Base-by-base conservation (phyloP, 176 grass and related monocot species). In the Oryza glaberrima region DNA sequence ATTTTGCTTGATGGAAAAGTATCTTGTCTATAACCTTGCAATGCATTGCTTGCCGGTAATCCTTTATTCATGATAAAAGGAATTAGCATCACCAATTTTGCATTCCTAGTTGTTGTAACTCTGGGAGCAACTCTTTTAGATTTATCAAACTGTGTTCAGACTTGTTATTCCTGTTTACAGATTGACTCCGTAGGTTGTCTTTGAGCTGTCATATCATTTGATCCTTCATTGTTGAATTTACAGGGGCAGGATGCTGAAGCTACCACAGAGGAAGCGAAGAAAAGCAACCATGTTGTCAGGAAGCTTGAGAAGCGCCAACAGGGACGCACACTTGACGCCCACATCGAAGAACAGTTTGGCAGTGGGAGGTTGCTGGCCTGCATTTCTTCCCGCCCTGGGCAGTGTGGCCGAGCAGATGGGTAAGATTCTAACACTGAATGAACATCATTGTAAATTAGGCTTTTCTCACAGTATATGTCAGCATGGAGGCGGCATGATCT, bases 331-430 rank as follows among this genome's bases (percentile, higher is more conserved):
- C 94, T 96, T 9, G 94, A 96, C 54, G 13, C 84, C 13, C 94
- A 96, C 43, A 96, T 96, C 0, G 94, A 96, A 80, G 91, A 96
- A 56, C 94, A 96, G 48, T 96, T 96, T 58, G 19, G 94, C 9
- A 61, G 88, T 72, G 94, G 94, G 38, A 88, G 94, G 84, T 70
- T 96, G 45, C 51, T 93, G 70, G 94, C 94, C 3, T 89, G 83
- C 69, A 93, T 96, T 16, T 91, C 94, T 45, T 96, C 94, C 38
- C 94, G 94, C 69, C 94, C 94, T 23, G 94, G 94, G 38, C 94
- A 96, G 60, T 95, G 93, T 61, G 93, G 93, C 17, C 82, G 93
- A 40, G 76, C 93, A 46, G 93, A 95, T 79, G 93, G 93, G 93
- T 95, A 89, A 83, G 90, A n/a, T 43, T 3, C 22, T 9, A 36